Percentiles rank a stretch among this genome's conserved stretches.
Conservation (phyloP, 176 grass and related monocot genomes). For the Echinochloa phyllopogon region DNA sequence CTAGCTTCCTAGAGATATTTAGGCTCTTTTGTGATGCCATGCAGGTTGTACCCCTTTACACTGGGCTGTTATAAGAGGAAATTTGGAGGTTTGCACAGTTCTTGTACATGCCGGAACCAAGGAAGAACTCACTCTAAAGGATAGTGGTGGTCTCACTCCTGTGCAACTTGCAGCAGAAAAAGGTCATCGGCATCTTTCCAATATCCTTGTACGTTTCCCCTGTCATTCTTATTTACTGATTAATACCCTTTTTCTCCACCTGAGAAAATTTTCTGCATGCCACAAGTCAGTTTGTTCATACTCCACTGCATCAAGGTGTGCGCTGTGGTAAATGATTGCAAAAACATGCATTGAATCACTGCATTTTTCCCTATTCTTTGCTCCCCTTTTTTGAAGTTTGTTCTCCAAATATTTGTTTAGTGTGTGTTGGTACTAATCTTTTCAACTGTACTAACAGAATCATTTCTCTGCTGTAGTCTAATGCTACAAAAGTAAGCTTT, state of each 20-base stretch:
- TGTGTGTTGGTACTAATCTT: slow-evolving; percentile 26
- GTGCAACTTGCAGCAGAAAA: slow-evolving; percentile 83
- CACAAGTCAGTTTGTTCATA: slow-evolving; percentile 31
- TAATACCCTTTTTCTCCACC: slow-evolving; percentile 26
- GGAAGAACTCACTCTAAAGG: slow-evolving; percentile 73
- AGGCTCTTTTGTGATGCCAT: slow-evolving; percentile 41
- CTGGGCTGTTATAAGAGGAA: slow-evolving; percentile 91
- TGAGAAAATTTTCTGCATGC: slow-evolving; percentile 21
- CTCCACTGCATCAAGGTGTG: slow-evolving; percentile 19
- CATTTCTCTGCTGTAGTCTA: slow-evolving; percentile 65
- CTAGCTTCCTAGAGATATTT: slow-evolving; percentile 14
- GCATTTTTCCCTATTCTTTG: slow-evolving; percentile 14
- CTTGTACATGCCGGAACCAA: slow-evolving; percentile 96
- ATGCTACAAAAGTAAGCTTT: slow-evolving; percentile 82
- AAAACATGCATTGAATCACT: neutral
- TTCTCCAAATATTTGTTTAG: slow-evolving; percentile 10
- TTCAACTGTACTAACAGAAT: slow-evolving; percentile 48
- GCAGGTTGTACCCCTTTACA: slow-evolving; percentile 93
- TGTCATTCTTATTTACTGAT: slow-evolving; percentile 40
- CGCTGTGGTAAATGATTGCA: slow-evolving; percentile 27
- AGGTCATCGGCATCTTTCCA: slow-evolving; percentile 83
- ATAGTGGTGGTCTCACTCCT: slow-evolving; percentile 88
- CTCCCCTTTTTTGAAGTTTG: slow-evolving; percentile 19
- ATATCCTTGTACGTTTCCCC: slow-evolving; percentile 79
- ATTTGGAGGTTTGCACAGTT: slow-evolving; percentile 80